Evolutionary conservation across 768 basidiomycete genomes (phyloP).

Genomic region (Leucosporidium scottii): DNA sequence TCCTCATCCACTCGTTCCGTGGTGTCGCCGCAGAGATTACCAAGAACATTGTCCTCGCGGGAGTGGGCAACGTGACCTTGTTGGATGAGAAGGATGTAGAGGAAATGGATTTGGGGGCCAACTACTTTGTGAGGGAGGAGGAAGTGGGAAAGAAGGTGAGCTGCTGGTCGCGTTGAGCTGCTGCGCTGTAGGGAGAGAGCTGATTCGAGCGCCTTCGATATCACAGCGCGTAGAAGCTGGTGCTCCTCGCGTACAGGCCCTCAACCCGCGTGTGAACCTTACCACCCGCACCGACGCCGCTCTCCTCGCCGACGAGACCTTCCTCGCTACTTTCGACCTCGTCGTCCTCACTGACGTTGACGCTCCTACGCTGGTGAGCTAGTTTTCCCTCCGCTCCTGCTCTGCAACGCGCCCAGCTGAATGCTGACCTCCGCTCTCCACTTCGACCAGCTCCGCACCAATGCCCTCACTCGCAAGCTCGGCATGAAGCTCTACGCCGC

Average conservation of each 20-base stretch:
- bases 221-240: constrained; percentile 79
- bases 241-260: constrained; percentile 70
- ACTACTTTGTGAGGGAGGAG: constrained; percentile 88
- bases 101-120: constrained; percentile 80
- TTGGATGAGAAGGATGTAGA: constrained; percentile 68
- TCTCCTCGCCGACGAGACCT: constrained; percentile 48
- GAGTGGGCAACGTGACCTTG: constrained; percentile 81
- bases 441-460: constrained; percentile 50
- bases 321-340: constrained; percentile 56
- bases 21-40: constrained; percentile 69
- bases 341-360: constrained; percentile 44
- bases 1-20: constrained; percentile 32
- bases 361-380: constrained; percentile 31
- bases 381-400: neutral
- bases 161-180: neutral
- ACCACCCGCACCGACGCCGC: constrained; percentile 56
- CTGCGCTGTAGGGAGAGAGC: neutral
- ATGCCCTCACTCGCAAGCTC: constrained; percentile 66
- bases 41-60: constrained; percentile 96
- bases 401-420: neutral
- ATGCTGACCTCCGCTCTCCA: constrained; percentile 10
- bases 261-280: constrained; percentile 86
- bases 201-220: neutral
- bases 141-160: constrained; percentile 82
- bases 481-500: constrained; percentile 84